A percentile compares a stretch with the other conserved stretches of the same genome.
phyloP scores from a whole-genome alignment of 176 grass and related monocot genomes.

The Eragrostis curvula region DNA sequence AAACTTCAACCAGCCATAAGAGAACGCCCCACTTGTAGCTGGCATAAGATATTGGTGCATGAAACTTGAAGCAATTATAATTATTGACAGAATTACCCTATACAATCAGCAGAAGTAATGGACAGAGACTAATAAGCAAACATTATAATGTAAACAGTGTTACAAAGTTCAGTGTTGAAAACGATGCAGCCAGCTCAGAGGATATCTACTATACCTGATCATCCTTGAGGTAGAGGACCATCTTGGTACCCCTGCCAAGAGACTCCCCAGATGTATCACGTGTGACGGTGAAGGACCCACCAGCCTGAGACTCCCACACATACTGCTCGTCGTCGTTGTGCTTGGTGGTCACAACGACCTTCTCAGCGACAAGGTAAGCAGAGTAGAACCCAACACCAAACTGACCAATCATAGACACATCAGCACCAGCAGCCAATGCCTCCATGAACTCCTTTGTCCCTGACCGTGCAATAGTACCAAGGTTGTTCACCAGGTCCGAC shows the following conservation, averaged over 20 bases:
- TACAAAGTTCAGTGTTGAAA: background rate
- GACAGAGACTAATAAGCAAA: too few species aligned
- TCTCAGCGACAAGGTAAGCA: constrained; percentile 90
- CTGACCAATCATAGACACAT: constrained; percentile 98
- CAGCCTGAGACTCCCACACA: constrained; percentile 96
- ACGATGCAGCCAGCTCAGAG: background rate
- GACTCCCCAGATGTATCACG: constrained; percentile 77
- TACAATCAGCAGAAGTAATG: background rate
- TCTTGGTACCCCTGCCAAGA: constrained; percentile 93
- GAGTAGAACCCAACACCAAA: constrained; percentile 98
- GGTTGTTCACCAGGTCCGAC: constrained; percentile 96
- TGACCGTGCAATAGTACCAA: constrained; percentile 93
- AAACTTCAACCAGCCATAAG: too few species aligned
- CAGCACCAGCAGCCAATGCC: constrained; percentile 92
- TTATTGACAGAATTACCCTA: too few species aligned
- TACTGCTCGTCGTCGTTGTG: constrained; percentile 99
- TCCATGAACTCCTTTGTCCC: constrained; percentile 99
- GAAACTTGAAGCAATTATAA: background rate
- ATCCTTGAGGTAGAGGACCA: constrained; percentile 93
- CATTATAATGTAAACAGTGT: background rate
- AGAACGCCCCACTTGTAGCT: too few species aligned
- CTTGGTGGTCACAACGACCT: constrained; percentile 81
- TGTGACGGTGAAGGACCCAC: constrained; percentile 91
- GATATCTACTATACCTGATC: constrained; percentile 75
- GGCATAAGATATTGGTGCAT: too few species aligned